Conservation (phyloP, 179 eudicot genomes). For the Silene vulgaris region DNA sequence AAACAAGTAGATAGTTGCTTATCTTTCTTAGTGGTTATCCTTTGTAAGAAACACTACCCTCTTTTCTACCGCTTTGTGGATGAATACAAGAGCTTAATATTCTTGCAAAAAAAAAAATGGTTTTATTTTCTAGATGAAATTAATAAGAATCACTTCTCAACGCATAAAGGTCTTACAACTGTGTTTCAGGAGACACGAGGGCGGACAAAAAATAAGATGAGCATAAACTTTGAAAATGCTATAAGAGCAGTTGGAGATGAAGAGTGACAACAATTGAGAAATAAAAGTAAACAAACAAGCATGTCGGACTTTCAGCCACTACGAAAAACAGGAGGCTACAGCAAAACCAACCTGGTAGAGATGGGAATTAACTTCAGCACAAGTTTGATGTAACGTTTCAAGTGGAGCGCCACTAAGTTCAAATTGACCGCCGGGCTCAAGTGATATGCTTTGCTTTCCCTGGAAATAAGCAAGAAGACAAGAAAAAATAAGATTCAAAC, state of each 20-base stretch:
- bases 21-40: too few species aligned
- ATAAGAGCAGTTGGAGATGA: background rate
- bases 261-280: background rate
- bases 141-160: background rate
- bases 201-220: background rate
- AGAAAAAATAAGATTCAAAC: slow-evolving; percentile 11
- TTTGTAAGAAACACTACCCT: too few species aligned
- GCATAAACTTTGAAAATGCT: background rate
- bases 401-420: slow-evolving; percentile 99
- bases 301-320: background rate
- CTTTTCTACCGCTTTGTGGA: too few species aligned
- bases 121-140: background rate
- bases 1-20: too few species aligned
- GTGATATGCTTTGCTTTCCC: slow-evolving; percentile 94
- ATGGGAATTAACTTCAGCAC: slow-evolving; percentile 97
- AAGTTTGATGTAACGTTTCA: slow-evolving; percentile 96
- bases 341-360: slow-evolving; percentile 74
- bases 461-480: slow-evolving; percentile 26
- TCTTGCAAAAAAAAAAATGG: background rate
- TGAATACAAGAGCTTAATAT: too few species aligned
- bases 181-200: background rate
- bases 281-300: background rate
- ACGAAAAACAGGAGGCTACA: background rate
- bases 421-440: slow-evolving; percentile 97
- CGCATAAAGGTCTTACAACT: background rate